Base-by-base conservation (phyloP, 2,329 filamentous ascomycete genomes). In the Penicillium sp. region DNA sequence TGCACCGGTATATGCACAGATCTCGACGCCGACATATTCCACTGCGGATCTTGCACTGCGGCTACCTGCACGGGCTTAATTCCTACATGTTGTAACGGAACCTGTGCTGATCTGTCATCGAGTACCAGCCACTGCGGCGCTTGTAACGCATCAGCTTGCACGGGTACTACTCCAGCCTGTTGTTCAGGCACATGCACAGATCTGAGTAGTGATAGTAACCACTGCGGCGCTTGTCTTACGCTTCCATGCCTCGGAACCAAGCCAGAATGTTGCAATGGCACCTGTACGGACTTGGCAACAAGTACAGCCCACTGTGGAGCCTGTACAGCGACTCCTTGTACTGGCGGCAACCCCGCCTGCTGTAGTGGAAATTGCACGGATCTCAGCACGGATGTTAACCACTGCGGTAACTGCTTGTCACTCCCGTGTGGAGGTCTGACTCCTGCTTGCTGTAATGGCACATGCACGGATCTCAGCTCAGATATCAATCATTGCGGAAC, bases 371-470 rank as follows among this genome's bases (percentile, higher is more conserved):
- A 29, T 19, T 61, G 60, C 19, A 53, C 55, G 7, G 60, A 61
- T 61, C 31, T 62, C 11, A 48, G 42, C 21, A 53, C 53, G 14
- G 55, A 51, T 51, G 11, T 53, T 19, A 58, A 58, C 11, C 46
- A 64, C 35, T 64, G 61, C 33, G 61, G 61, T 10, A 53, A 53
- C 29, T 64, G 62, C 16, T 5, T 21, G n/a, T 26, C 49, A 19
- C 21, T 44, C 3, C 53, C 60, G 10, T 62, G 60, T 33, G 26
- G 19, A 2, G 62, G 59, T 4, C n/a, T 50, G 13, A 16, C 39
- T 2, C 59, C 61, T 23, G 52, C 55, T 44, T 65, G 61, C 21
- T 65, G 62, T 33, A 23, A 26, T 45, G 59, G 59, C 10, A 37
- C 19, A 14, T 63, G 62, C 26, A 42, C 53, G 11, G 61, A 61